phyloP scores from a whole-genome alignment of 495 filamentous ascomycete species.

The Saxophila tyrrhenica region DNA sequence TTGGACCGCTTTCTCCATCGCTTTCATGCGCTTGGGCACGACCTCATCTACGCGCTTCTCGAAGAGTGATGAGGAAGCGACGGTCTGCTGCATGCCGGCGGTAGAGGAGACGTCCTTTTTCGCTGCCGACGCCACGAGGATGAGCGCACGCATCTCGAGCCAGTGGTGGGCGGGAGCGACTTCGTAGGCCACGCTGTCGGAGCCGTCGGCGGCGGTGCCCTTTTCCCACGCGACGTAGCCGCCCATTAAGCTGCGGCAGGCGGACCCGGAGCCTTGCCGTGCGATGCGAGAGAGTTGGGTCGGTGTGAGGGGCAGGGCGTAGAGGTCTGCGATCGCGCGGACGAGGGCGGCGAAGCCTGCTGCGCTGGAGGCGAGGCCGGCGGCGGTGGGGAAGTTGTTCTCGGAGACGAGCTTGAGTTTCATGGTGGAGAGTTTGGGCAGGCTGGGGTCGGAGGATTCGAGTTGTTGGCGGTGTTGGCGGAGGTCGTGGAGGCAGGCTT shows the following conservation, averaged over 20 bases:
- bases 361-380: slow-evolving; percentile 85
- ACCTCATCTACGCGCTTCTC: slow-evolving; percentile 54
- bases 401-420: slow-evolving; percentile 75
- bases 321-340: slow-evolving; percentile 82
- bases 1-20: slow-evolving; percentile 71
- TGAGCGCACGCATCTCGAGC: slow-evolving; percentile 84
- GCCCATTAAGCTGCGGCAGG: slow-evolving; percentile 82
- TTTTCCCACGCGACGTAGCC: slow-evolving; percentile 92
- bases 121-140: slow-evolving; percentile 79
- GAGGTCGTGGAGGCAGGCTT: slow-evolving; percentile 80
- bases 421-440: slow-evolving; percentile 63
- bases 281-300: slow-evolving; percentile 78
- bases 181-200: slow-evolving; percentile 72
- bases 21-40: slow-evolving; percentile 74
- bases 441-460: slow-evolving; percentile 55
- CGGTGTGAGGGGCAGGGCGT: slow-evolving; percentile 65
- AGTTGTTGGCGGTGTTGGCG: slow-evolving; percentile 62
- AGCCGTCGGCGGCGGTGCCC: slow-evolving; percentile 59
- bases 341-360: slow-evolving; percentile 94
- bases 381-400: slow-evolving; percentile 98
- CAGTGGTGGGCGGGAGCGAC: slow-evolving; percentile 80
- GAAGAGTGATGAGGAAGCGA: slow-evolving; percentile 76
- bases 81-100: slow-evolving; percentile 92
- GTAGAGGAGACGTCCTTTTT: slow-evolving; percentile 93
- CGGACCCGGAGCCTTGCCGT: slow-evolving; percentile 88